Evolutionary conservation across 805 yeast species (phyloP).

Genomic region (Nematodospora valgi): DNA sequence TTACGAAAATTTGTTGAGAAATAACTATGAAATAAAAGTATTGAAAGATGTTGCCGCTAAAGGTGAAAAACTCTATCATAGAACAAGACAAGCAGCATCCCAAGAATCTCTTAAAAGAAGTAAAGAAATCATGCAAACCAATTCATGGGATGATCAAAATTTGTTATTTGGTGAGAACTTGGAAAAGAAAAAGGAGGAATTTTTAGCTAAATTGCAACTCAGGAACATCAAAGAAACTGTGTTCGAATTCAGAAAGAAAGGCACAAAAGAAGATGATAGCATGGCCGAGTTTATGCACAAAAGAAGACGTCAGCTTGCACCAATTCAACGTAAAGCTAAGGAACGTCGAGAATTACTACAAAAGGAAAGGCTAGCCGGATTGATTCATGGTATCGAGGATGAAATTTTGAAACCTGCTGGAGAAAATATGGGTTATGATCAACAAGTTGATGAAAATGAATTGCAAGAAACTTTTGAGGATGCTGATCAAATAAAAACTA

Average conservation of each 20-base stretch:
- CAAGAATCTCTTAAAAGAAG: conserved; percentile 81
- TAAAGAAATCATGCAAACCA: conserved; percentile 67
- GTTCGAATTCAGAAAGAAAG: conserved; percentile 70
- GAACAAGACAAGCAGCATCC: conserved; percentile 86
- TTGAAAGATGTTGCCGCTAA: conserved; percentile 70
- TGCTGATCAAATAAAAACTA: conserved; percentile 31
- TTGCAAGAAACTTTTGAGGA: conserved; percentile 49
- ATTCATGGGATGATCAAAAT: conserved; percentile 86
- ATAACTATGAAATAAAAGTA: conserved; percentile 65
- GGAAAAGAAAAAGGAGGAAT: conserved; percentile 68
- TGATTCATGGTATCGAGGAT: conserved; percentile 69
- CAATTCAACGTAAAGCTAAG: conserved; percentile 73
- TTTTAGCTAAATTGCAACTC: conserved; percentile 68
- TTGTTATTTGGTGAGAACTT: conserved; percentile 71
- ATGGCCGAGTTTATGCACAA: conserved; percentile 80
- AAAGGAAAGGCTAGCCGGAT: conserved; percentile 71
- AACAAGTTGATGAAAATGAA: conserved; percentile 44
- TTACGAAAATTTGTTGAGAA: conserved; percentile 54
- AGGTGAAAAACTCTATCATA: conserved; percentile 84
- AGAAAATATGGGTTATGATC: conserved; percentile 40
- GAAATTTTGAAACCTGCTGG: conserved; percentile 58
- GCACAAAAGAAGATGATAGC: conserved; percentile 46
- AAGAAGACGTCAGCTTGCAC: conserved; percentile 84
- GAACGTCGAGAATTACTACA: conserved; percentile 68
- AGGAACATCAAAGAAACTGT: conserved; percentile 84